Conservation (phyloP, 1,139 yeast genomes). For the Eremothecium coryli region DNA sequence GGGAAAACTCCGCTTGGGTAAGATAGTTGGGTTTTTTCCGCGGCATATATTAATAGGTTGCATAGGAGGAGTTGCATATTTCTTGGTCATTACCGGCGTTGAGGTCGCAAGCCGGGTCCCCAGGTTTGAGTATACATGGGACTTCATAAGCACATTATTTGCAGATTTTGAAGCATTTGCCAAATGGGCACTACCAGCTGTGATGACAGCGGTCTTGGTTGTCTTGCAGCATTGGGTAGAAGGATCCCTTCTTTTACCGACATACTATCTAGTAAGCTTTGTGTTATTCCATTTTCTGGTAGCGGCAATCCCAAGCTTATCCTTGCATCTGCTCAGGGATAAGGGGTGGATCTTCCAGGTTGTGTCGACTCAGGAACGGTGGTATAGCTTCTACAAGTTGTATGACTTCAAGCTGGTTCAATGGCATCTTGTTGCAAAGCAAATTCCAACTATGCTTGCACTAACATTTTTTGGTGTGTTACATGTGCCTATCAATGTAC, state of each 20-base stretch:
- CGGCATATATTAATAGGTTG: conserved; percentile 93
- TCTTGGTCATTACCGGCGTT: conserved; percentile 77
- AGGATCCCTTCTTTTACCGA: conserved; percentile 73
- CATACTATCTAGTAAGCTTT: conserved; percentile 67
- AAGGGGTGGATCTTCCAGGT: conserved; percentile 71
- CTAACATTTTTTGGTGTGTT: conserved; percentile 88
- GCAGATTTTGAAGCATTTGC: conserved; percentile 37
- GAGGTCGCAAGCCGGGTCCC: conserved; percentile 83
- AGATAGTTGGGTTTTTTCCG: conserved; percentile 89
- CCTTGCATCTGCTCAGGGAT: conserved; percentile 51
- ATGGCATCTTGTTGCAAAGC: conserved; percentile 59
- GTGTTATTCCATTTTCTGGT: conserved; percentile 59
- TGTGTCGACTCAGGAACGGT: conserved; percentile 58
- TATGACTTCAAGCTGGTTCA: conserved; percentile 65
- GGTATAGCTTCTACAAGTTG: conserved; percentile 76
- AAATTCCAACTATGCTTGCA: conserved; percentile 90
- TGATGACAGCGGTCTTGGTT: conserved; percentile 50
- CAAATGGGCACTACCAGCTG: conserved; percentile 68
- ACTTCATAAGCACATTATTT: conserved; percentile 43
- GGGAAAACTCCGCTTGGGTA: conserved; percentile 74
- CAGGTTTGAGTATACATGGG: conserved; percentile 53
- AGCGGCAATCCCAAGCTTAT: conserved; percentile 54
- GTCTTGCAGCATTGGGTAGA: conserved; percentile 55
- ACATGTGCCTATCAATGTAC: conserved; percentile 96
- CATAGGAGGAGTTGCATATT: conserved; percentile 97